Conservation (phyloP, 108 stramenopile species). For the Nitzschia putrida region DNA sequence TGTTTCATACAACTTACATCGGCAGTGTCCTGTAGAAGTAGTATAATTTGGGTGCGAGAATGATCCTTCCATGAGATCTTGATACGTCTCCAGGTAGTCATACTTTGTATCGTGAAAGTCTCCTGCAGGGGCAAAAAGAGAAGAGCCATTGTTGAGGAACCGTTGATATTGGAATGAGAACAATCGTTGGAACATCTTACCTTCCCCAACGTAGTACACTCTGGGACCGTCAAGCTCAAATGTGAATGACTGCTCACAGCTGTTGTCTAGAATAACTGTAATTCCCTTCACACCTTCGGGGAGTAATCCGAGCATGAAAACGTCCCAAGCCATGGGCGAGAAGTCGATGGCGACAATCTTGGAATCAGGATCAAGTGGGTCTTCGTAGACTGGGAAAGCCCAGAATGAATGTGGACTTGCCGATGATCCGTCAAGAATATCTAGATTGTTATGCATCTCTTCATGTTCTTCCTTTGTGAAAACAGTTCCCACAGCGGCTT, state of each 20-base stretch:
- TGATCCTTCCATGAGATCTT: conserved; percentile 6
- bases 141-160: too few species aligned
- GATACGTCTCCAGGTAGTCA: not conserved
- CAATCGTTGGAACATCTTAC: not conserved
- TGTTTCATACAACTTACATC: too few species aligned
- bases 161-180: too few species aligned
- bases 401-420: conserved; percentile 9
- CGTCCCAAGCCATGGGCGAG: conserved; percentile 5
- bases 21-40: not conserved
- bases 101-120: conserved; percentile 14
- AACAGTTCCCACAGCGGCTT: not conserved
- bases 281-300: conserved; percentile 2
- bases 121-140: not conserved
- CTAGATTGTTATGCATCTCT: conserved; percentile 5
- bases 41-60: not conserved
- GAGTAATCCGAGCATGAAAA: not conserved
- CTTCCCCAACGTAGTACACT: not conserved
- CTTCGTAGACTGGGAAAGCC: not conserved
- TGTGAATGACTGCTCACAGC: conserved; percentile 8
- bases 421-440: not conserved
- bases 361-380: not conserved
- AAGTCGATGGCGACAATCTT: not conserved
- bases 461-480: conserved; percentile 16
- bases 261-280: conserved; percentile 4
- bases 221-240: not conserved